These are phyloP conservation scores for Isatis lusitanica DNA, from an alignment of 441 rosid genomes.

Conservation along the genomic window DNA sequence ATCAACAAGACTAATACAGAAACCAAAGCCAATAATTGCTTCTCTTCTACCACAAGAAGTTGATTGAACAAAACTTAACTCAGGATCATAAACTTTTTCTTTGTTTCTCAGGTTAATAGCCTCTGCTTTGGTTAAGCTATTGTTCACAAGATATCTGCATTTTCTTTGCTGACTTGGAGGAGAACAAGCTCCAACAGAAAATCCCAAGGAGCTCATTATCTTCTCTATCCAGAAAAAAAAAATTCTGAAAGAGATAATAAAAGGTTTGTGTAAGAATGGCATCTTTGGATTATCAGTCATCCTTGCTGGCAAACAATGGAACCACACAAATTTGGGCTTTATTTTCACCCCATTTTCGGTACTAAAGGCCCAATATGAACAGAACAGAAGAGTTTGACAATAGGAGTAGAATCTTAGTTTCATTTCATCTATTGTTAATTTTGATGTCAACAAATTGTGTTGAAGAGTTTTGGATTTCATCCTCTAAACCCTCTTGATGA, in stretches of 20 bases:
- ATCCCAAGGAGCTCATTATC: constrained; percentile 60
- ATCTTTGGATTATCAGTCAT: constrained; percentile 19
- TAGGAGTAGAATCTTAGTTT: neutral
- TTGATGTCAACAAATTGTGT: neutral
- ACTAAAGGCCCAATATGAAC: constrained; percentile 5
- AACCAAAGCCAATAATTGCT: constrained; percentile 45
- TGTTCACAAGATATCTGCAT: constrained; percentile 29
- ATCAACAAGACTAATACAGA: constrained; percentile 38
- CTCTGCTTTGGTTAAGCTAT: constrained; percentile 27
- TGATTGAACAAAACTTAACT: constrained; percentile 28
- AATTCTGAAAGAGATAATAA: constrained; percentile 22
- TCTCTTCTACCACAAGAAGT: constrained; percentile 59
- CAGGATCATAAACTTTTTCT: constrained; percentile 27
- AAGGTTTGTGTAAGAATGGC: constrained; percentile 16
- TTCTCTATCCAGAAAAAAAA: constrained; percentile 23
- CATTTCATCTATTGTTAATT: neutral
- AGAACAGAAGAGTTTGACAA: neutral
- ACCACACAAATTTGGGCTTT: constrained; percentile 27
- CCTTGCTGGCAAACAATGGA: constrained; percentile 32
- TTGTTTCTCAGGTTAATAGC: constrained; percentile 22
- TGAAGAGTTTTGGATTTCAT: neutral
- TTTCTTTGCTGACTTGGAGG: constrained; percentile 36
- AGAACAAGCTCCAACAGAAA: constrained; percentile 44
- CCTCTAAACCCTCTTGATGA: neutral
- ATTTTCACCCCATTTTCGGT: neutral